Evolutionary conservation across 2,329 filamentous ascomycete genomes (phyloP).

Genomic region (Neopestalotiopsis sp.): DNA sequence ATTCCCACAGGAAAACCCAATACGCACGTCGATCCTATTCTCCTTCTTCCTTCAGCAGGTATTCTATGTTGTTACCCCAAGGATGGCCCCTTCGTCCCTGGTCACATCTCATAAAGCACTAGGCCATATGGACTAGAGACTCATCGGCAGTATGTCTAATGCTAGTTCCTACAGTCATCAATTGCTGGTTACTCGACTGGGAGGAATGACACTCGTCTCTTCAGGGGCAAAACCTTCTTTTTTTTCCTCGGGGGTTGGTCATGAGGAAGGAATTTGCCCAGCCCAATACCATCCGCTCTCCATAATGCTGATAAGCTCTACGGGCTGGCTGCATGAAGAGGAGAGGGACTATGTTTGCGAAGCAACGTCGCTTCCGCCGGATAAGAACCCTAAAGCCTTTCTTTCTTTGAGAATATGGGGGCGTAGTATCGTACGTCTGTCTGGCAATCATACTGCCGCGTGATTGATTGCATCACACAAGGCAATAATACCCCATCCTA

Average conservation of each 20-base stretch:
- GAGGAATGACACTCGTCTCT: not conserved
- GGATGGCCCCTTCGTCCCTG: not conserved
- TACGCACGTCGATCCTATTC: not conserved
- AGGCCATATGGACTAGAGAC: not conserved
- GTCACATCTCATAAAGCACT: slow-evolving; percentile 3
- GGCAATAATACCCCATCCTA: not conserved
- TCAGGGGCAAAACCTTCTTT: not conserved
- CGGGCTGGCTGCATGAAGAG: not conserved
- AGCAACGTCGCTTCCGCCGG: not conserved
- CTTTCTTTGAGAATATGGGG: not conserved
- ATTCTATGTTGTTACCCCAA: not conserved
- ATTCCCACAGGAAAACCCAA: not conserved
- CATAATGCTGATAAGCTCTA: not conserved
- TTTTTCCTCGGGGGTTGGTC: not conserved
- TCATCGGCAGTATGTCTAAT: not conserved
- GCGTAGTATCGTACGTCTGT: not conserved
- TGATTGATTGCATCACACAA: not conserved
- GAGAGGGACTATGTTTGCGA: not conserved
- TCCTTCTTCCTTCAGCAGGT: not conserved
- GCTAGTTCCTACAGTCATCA: not conserved
- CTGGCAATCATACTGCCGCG: not conserved
- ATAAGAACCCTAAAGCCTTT: not conserved
- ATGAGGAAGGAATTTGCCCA: not conserved
- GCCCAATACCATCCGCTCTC: not conserved
- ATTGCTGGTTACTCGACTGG: not conserved